Base-by-base conservation (phyloP, 108 stramenopile genomes). In the Fragilaria radians region DNA sequence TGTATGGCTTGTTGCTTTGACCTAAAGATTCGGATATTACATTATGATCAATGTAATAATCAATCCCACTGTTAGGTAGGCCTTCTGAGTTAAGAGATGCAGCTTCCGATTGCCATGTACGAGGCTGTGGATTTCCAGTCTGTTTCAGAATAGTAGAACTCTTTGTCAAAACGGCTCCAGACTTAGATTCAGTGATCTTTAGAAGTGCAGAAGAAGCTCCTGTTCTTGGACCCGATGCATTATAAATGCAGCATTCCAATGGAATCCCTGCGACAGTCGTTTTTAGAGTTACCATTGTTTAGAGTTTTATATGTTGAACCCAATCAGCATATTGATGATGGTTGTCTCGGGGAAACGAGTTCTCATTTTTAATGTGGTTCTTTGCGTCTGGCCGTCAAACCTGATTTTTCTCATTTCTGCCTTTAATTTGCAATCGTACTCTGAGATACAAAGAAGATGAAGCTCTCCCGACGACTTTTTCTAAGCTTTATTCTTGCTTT, bases 51-150 rank as follows among this genome's bases (percentile, higher is more conserved):
- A 93, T 80, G 73, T 93, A 95, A 61, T 93, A 95, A 51, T 93
- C 94, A 62, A 95, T 93, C 9, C 91, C 91, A 49, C 62, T 75
- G 71, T 95, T 95, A 18, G 94, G 94, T 21, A 95, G 78, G 25
- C 94, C 94, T 71, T 95, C 94, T 7, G 89, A 93, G 57, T 95
- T 95, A 59, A 93, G 68, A 2, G 85, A 85, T 31, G 79, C 78
- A 34, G 19, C 51, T 24, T 61, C 52, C 2, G 58, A 42, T 14
- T 42, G 80, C 70, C 73, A 78, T 9, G 68, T 75, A 1, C 93
- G 72, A 21, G 93, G 93, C 55, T 77, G 72, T 34, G 86, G 86
- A 70, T 95, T 91, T 32, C 94, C 94, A 21, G 33, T 81, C 57
- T 95, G 94, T 11, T 54, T 48, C 2, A 28, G 54, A 5, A 92